Percentiles rank a stretch among this genome's conserved stretches.
Conservation (phyloP, 2,329 filamentous ascomycete species). For the Fusarium luffae region DNA sequence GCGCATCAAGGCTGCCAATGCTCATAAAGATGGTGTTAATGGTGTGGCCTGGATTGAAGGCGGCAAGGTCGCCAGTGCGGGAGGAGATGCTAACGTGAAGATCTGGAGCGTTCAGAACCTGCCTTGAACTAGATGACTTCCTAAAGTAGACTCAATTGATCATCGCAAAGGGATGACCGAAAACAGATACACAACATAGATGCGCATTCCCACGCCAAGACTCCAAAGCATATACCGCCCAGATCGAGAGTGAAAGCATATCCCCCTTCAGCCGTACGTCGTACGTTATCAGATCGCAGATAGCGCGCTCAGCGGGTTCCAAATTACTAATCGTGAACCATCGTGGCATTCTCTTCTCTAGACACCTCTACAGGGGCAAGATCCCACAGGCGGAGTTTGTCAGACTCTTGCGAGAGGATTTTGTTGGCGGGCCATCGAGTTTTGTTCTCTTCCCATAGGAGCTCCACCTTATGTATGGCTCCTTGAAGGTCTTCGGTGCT, state of each 20-base stretch:
- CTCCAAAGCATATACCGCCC: conserved; percentile 21
- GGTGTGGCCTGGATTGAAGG: conserved; percentile 83
- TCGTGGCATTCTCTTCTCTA: conserved; percentile 52
- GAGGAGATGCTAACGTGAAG: conserved; percentile 91
- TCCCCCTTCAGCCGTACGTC: not conserved
- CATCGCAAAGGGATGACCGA: conserved; percentile 6
- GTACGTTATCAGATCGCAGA: not conserved
- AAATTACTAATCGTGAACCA: conserved; percentile 54
- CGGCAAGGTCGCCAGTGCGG: conserved; percentile 79
- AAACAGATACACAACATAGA: conserved; percentile 16
- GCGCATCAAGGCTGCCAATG: conserved; percentile 84
- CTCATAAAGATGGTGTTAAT: conserved; percentile 95
- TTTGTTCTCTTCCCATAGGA: conserved; percentile 52
- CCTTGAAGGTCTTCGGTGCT: conserved; percentile 50
- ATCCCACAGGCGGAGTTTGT: conserved; percentile 51
- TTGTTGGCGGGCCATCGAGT: conserved; percentile 50
- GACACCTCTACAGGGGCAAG: conserved; percentile 49
- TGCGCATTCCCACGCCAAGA: conserved; percentile 29
- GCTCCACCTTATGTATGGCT: conserved; percentile 52
- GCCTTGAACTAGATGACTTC: conserved; percentile 39
- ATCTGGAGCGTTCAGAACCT: conserved; percentile 71
- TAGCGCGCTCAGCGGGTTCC: conserved; percentile 15
- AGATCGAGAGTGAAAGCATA: not conserved
- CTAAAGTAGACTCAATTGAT: conserved; percentile 20
- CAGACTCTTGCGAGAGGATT: conserved; percentile 27